Base-by-base conservation (phyloP, 176 grass and related monocot genomes). In the Carex cristatella region DNA sequence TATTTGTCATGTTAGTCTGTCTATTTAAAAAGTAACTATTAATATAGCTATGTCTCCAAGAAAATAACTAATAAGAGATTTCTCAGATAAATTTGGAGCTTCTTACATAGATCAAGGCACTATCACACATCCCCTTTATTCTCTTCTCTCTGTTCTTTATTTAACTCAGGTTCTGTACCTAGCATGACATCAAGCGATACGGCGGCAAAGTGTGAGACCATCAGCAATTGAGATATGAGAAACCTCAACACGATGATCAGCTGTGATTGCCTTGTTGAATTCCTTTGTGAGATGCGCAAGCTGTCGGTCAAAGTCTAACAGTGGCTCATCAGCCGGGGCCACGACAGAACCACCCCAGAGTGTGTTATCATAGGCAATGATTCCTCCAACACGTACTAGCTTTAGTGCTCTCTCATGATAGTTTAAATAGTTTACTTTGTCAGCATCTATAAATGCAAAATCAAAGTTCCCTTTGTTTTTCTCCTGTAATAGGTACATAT, bases 361-460 rank as follows among this genome's bases (percentile, higher is more conserved):
- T 33, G 90, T 92, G 85, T 92, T 92, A 69, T 89, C 90, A 71
- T 89, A 92, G 73, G 88, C 88, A 61, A 86, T 61, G 83, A 92
- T 77, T 12, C 90, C 90, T 10, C 92, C 92, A 32, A 92, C 76
- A 78, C 84, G 80, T 69, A 94, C 66, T 63, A 94, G 86, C 35
- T 37, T 68, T 44, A 94, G 90, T 72, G 88, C 69, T 70, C 86
- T 86, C 84, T 92, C 87, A 71, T 94, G 88, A 86, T 92, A 92
- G 46, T 80, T 82, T 64, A 85, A 82, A 81, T 75, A 94, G 81
- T 92, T 94, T 65, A 23, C 84, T 74, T 94, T 90, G 84, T 90
- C 90, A 10, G 92, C 92, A 73, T 92, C 92, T 83, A 94, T 83
- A 83, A 94, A 90, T 13, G 86, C 90, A 55, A 94, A 94, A 74